phyloP scores from a whole-genome alignment of 371 early-diverging fungal species.

The Choanephora cucurbitarum region DNA sequence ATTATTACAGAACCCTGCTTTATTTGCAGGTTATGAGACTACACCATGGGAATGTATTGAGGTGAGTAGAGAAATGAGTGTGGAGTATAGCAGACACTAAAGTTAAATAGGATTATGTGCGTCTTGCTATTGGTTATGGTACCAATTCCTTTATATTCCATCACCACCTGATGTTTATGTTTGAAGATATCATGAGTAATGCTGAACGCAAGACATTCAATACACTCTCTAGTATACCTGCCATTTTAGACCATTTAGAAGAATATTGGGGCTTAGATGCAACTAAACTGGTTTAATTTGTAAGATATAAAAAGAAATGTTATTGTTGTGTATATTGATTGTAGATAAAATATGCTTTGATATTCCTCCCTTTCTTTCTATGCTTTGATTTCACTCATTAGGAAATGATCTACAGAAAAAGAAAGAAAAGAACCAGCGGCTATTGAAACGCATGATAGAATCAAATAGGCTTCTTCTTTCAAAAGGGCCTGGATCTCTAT shows the following conservation, averaged over 20 bases:
- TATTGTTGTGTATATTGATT: no score
- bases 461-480: no score
- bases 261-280: conserved; percentile 70
- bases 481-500: no score
- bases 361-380: no score
- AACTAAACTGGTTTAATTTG: conserved; percentile 12
- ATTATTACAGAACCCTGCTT: conserved; percentile 86
- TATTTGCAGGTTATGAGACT: conserved; percentile 68
- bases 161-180: conserved; percentile 95
- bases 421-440: no score
- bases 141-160: conserved; percentile 86
- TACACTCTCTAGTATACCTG: conserved; percentile 75
- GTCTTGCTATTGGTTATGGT: conserved; percentile 78
- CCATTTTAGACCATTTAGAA: conserved; percentile 83
- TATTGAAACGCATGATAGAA: no score
- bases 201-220: conserved; percentile 90
- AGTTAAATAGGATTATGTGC: conserved; percentile 65
- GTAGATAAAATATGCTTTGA: no score
- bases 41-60: conserved; percentile 82
- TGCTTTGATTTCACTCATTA: no score
- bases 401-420: no score
- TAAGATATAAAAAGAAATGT: no score
- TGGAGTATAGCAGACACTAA: background rate
- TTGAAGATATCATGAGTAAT: conserved; percentile 84
- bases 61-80: conserved; percentile 18